Conservation (phyloP, 202 grass and related monocot species). For the Elaeis oleifera region DNA sequence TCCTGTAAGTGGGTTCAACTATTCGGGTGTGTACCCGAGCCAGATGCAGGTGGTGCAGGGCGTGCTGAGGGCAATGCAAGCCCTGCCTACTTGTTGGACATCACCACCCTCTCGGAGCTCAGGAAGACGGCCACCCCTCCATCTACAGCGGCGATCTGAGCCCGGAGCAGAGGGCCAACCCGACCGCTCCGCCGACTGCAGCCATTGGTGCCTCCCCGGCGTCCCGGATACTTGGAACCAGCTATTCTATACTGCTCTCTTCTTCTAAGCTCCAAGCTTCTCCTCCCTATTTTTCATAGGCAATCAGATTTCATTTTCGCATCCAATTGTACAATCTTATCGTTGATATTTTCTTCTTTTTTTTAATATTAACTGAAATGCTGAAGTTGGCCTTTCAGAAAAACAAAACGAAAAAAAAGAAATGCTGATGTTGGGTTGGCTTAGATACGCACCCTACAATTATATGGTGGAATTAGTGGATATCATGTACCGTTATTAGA, state of each 20-base stretch:
- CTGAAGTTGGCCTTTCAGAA: too few species aligned
- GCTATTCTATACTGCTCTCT: conserved; percentile 70
- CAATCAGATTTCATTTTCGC: too few species aligned
- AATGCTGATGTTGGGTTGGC: too few species aligned
- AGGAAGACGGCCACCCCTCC: conserved; percentile 74
- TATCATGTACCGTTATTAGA: too few species aligned
- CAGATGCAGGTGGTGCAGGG: conserved; percentile 44
- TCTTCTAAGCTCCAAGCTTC: conserved; percentile 29
- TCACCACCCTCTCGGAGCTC: conserved; percentile 50
- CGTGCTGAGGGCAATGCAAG: conserved; percentile 50
- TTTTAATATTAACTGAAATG: too few species aligned
- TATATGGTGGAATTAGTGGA: too few species aligned
- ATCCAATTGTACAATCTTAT: too few species aligned
- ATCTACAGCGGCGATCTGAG: conserved; percentile 67
- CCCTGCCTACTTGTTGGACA: conserved; percentile 48
- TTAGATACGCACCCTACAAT: too few species aligned
- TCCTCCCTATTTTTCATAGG: too few species aligned
- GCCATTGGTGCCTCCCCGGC: conserved; percentile 86
- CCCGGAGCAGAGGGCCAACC: conserved; percentile 52
- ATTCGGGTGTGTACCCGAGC: conserved; percentile 20
- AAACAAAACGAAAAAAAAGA: too few species aligned
- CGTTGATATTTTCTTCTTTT: too few species aligned
- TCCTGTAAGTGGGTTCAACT: conserved; percentile 36
- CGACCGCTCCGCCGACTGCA: conserved; percentile 58
- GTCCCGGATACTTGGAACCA: conserved; percentile 97